A percentile compares a stretch with the other conserved stretches of the same genome.
These are phyloP conservation scores for Austroboletus niveus DNA, from an alignment of 1,284 basidiomycete species.

Conservation along the genomic window DNA sequence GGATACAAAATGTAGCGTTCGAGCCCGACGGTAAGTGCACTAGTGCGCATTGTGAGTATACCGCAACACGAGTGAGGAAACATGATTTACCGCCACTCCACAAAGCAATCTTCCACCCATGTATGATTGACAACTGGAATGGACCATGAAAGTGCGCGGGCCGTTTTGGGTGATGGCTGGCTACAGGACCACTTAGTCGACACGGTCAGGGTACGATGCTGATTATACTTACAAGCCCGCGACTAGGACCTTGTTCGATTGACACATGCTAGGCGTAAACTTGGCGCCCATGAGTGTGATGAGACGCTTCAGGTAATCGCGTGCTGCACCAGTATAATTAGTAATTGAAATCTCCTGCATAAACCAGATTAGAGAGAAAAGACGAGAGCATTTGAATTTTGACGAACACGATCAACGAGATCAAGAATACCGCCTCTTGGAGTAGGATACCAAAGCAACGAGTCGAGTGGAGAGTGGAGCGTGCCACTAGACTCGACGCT, in stretches of 20 bases:
- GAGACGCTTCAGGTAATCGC: constrained; percentile 84
- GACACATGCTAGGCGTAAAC: constrained; percentile 80
- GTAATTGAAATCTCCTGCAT: constrained; percentile 76
- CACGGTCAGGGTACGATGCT: background rate
- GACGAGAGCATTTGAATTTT: background rate
- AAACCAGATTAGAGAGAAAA: background rate
- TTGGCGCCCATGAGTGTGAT: constrained; percentile 74
- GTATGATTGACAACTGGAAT: constrained; percentile 86
- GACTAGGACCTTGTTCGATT: constrained; percentile 74
- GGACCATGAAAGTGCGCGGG: constrained; percentile 73
- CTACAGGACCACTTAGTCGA: constrained; percentile 7
- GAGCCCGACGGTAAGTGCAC: constrained; percentile 53
- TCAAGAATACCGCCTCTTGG: constrained; percentile 45
- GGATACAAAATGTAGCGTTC: constrained; percentile 71
- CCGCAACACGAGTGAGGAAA: background rate
- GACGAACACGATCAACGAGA: constrained; percentile 44
- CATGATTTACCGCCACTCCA: constrained; percentile 54
- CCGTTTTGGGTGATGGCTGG: constrained; percentile 37
- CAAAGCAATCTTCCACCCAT: constrained; percentile 88
- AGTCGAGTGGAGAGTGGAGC: constrained; percentile 66
- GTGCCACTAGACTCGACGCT: constrained; percentile 66
- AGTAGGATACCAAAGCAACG: constrained; percentile 52
- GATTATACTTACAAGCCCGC: constrained; percentile 68
- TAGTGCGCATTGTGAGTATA: background rate
- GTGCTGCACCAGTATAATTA: constrained; percentile 81